phyloP scores from a whole-genome alignment of 345 rosid genomes.

The Eucalyptus paniculata region DNA sequence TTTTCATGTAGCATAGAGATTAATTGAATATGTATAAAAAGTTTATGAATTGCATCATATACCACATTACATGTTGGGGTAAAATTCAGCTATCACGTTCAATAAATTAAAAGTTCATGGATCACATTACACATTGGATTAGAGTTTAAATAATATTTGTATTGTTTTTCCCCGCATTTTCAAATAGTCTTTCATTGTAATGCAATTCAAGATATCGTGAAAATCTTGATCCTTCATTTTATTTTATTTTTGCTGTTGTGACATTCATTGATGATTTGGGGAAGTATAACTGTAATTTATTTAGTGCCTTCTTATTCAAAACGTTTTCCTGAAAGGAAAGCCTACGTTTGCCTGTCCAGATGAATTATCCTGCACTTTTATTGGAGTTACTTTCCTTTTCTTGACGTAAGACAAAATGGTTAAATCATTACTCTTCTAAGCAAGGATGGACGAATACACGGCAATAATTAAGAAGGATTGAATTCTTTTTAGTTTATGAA shows the following conservation, averaged over 20 bases:
- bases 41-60: rapidly evolving
- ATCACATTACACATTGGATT: rapidly evolving
- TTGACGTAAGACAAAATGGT: not conserved
- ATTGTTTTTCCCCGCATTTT: rapidly evolving
- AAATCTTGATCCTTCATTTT: not conserved
- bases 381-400: not conserved
- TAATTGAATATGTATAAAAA: too few relatives aligned
- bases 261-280: not conserved
- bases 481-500: not conserved
- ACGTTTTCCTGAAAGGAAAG: not conserved
- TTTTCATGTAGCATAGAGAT: too few relatives aligned
- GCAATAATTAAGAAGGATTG: not conserved
- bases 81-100: rapidly evolving
- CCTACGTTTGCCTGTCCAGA: not conserved
- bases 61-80: not conserved
- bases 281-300: not conserved
- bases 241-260: not conserved
- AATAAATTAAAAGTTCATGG: rapidly evolving
- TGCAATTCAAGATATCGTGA: not conserved
- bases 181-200: too few relatives aligned
- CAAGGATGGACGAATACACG: not conserved
- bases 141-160: rapidly evolving
- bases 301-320: not conserved
- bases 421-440: not conserved
- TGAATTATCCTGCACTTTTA: not conserved